Percentiles rank a stretch among this genome's conserved stretches.
phyloP scores from a whole-genome alignment of 2,329 filamentous ascomycete genomes.

The Fusarium cicatricum region DNA sequence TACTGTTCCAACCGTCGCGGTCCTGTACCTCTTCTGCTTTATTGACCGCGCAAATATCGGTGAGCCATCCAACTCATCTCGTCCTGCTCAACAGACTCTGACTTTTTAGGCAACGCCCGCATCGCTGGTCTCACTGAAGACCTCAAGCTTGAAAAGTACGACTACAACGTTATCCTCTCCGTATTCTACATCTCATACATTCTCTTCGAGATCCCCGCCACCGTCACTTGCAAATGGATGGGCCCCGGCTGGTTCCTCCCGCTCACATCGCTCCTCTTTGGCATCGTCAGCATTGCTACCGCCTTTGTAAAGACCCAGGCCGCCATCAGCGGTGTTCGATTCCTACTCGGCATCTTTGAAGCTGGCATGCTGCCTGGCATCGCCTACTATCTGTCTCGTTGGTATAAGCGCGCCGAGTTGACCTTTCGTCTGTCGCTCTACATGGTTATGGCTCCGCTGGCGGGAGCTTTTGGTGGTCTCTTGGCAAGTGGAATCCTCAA shows the following conservation, averaged over 20 bases:
- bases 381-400: slow-evolving; percentile 70
- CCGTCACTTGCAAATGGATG: slow-evolving; percentile 69
- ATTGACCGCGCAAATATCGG: slow-evolving; percentile 80
- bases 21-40: slow-evolving; percentile 77
- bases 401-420: slow-evolving; percentile 70
- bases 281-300: slow-evolving; percentile 65
- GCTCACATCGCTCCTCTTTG: slow-evolving; percentile 63
- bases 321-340: slow-evolving; percentile 63
- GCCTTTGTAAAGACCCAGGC: slow-evolving; percentile 64
- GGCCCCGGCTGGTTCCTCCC: slow-evolving; percentile 73
- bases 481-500: slow-evolving; percentile 69
- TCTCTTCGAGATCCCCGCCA: slow-evolving; percentile 70
- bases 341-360: slow-evolving; percentile 69
- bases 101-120: slow-evolving; percentile 54
- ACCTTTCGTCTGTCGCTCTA: slow-evolving; percentile 70
- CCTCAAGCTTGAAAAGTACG: slow-evolving; percentile 62
- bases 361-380: slow-evolving; percentile 72
- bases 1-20: slow-evolving; percentile 70
- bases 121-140: slow-evolving; percentile 66
- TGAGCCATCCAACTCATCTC: slow-evolving; percentile 43
- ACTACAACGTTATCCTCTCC: slow-evolving; percentile 69
- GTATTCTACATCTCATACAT: slow-evolving; percentile 74
- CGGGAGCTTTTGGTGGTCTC: slow-evolving; percentile 73
- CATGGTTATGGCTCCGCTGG: slow-evolving; percentile 71
- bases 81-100: neutral